Evolutionary conservation across 495 filamentous ascomycete species (phyloP), one percentile per base, ranked within the genome.

Genomic region (Xylaria cubensis): DNA sequence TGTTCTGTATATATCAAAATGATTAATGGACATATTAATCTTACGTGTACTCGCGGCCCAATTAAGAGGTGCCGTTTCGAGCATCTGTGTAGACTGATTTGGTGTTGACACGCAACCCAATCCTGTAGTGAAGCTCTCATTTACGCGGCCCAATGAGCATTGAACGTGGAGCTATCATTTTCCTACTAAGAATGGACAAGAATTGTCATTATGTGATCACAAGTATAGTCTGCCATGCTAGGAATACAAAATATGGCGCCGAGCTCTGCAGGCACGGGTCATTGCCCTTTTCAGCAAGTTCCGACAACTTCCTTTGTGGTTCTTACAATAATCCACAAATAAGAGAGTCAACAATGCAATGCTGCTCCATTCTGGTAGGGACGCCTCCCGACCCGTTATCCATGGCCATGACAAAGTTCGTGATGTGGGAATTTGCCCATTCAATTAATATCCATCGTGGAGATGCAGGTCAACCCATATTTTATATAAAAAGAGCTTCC

Each of bases 311-410:
- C 39, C 10, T 24, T 62, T 62, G 59, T 36, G 9, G 19, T 17
- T 42, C 61, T 42, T 39, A 34, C 42, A 64, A 64, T 46, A 64
- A 64, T 64, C 62, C 62, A 64, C 62, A 50, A 64, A 64, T 64
- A 48, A 64, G 62, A 34, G 8, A 9, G 8, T 64, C 62, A 24
- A 29, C 42, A 64, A 32, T n/a, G 62, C 62, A 48, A 34, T 42
- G 13, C 41, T 48, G 10, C 26, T 42, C 61, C 39, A 10, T 44
- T 7, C 61, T 39, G 12, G 41, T 26, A 26, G 34, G 26, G 24
- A 64, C 42, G 41, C 62, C 21, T 64, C 7, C 4, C 34, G 29
- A 41, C n/a, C 21, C 62, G 32, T 48, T 39, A 26, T 32, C 15
- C 41, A 64, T 24, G 62, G n/a, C 26, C 41, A 64, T 26, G 62